phyloP scores from a whole-genome alignment of 768 basidiomycete species.

The Tulasnella sp. region DNA sequence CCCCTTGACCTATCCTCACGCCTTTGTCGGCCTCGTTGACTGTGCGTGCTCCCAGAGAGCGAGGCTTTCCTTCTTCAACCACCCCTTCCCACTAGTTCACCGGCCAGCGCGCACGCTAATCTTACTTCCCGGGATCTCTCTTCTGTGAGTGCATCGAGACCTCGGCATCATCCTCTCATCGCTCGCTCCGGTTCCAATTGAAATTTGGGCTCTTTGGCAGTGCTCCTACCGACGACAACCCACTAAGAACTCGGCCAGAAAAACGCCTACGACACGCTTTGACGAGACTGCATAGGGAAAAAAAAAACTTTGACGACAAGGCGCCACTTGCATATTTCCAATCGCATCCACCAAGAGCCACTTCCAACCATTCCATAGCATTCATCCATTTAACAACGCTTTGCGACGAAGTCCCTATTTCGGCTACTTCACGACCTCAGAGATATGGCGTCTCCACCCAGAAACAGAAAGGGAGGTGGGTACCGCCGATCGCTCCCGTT shows the following conservation, averaged over 20 bases:
- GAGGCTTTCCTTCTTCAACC: constrained; percentile 1
- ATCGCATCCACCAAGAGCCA: constrained; percentile 9
- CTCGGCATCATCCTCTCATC: neutral
- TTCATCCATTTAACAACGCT: neutral
- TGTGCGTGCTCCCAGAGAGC: constrained; percentile 20
- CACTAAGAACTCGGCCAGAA: neutral
- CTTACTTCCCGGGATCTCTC: constrained; percentile 10
- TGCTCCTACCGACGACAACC: constrained; percentile 7
- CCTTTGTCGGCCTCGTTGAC: constrained; percentile 25
- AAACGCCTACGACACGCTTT: constrained; percentile 16
- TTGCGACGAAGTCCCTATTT: constrained; percentile 4
- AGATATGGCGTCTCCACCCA: constrained; percentile 20
- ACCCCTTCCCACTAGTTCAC: constrained; percentile 14
- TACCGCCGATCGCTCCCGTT: neutral
- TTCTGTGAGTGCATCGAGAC: neutral
- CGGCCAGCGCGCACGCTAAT: constrained; percentile 1
- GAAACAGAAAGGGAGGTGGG: neutral
- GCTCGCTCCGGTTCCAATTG: neutral
- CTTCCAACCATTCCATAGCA: neutral
- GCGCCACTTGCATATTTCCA: neutral
- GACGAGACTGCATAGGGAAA: neutral
- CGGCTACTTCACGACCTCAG: neutral
- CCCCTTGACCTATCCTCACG: constrained; percentile 13
- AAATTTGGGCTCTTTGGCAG: neutral
- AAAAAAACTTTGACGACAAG: neutral